These are phyloP conservation scores for Galerina sulciceps DNA, from an alignment of 768 basidiomycete species.

Conservation along the genomic window DNA sequence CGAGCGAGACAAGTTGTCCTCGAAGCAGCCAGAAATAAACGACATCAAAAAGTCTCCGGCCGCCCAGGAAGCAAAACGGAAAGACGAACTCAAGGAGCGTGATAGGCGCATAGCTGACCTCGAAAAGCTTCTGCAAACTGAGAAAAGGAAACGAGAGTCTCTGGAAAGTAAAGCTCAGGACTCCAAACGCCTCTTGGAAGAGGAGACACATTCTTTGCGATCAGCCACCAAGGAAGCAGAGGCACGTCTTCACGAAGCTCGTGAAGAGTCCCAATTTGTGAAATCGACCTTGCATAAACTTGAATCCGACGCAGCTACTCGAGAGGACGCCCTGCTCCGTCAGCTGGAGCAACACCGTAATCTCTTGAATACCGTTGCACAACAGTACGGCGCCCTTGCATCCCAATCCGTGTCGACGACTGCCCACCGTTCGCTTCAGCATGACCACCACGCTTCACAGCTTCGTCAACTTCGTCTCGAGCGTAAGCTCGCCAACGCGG, in stretches of 20 bases:
- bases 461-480: slow-evolving; percentile 55
- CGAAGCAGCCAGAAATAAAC: slow-evolving; percentile 54
- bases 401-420: slow-evolving; percentile 42
- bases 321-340: slow-evolving; percentile 48
- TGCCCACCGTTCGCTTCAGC: slow-evolving; percentile 42
- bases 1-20: slow-evolving; percentile 53
- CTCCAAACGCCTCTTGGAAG: slow-evolving; percentile 42
- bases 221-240: slow-evolving; percentile 37
- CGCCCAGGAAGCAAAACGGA: slow-evolving; percentile 50
- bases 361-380: slow-evolving; percentile 50
- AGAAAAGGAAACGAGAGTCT: slow-evolving; percentile 54
- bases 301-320: slow-evolving; percentile 34
- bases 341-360: slow-evolving; percentile 56
- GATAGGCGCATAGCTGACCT: slow-evolving; percentile 61
- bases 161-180: slow-evolving; percentile 50
- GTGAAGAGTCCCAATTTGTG: slow-evolving; percentile 39
- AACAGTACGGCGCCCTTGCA: slow-evolving; percentile 58
- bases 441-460: slow-evolving; percentile 41
- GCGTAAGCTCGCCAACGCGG: slow-evolving; percentile 70
- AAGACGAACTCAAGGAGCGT: slow-evolving; percentile 57
- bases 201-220: slow-evolving; percentile 40
- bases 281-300: slow-evolving; percentile 33
- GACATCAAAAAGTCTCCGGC: slow-evolving; percentile 58
- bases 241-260: slow-evolving; percentile 37
- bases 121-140: slow-evolving; percentile 51